Evolutionary conservation across 2,329 filamentous ascomycete species (phyloP), one percentile per base, ranked within the genome.

Genomic region (Alternaria rosae): DNA sequence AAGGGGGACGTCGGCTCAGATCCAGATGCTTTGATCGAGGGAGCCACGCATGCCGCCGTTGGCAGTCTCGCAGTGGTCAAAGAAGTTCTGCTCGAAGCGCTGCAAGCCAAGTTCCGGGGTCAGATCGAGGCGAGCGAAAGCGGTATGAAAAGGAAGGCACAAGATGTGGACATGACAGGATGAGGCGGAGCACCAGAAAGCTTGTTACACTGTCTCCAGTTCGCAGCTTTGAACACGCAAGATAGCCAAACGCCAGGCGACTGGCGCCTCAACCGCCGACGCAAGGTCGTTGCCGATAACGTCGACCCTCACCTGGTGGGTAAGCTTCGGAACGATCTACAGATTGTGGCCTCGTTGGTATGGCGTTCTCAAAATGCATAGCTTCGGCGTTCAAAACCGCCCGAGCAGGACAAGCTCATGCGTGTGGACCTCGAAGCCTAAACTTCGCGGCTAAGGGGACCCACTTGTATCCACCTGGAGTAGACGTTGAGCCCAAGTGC

Each of bases 1-100:
- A 97, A 94, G 81, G 94, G 95, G 17, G 85, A 89, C 74, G 79
- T 77, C 67, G 83, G 80, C 52, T 72, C 71, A 55, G 78, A 76
- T 56, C 81, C 80, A 44, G 87, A 89, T 61, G 78, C 82, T 17
- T 77, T 91, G 53, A 82, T 90, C 30, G 88, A 91, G 70, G 85
- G 85, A 62, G 88, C 89, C 54, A 87, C 90, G 28, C 85, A 87
- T 73, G 88, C 88, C 32, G 88, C 89, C 44, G 78, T 84, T 17
- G 85, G 87, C 42, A 84, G 86, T 32, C 82, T 89, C 62, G 80
- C 84, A 3, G 88, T 91, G 42, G 80, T 91, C 52, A 84, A 84
- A 53, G 87, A 88, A 57, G 87, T 88, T 55, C 81, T 90, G 15
- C 85, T 84, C 57, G 89, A 91, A 54, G 69, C 72, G 51, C 57